Evolutionary conservation across 1,284 basidiomycete species (phyloP).

Genomic region (Irpex sp.): DNA sequence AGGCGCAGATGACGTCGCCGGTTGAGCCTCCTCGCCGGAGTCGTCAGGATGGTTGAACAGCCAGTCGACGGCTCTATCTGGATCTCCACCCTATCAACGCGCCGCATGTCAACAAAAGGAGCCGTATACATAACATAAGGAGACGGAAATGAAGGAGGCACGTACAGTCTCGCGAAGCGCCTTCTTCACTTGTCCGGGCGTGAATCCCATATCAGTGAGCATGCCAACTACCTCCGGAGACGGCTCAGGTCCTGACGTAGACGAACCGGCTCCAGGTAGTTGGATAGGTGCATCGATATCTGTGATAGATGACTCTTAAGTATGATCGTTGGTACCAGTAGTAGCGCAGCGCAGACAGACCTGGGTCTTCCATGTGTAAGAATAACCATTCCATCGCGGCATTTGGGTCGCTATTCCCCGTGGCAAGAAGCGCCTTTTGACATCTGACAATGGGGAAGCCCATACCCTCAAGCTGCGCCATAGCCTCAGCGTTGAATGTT

Average conservation of each 20-base stretch:
- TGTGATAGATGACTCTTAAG: constrained; percentile 21
- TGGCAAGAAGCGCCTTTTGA: constrained; percentile 88
- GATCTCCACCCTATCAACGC: constrained; percentile 55
- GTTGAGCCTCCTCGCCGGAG: constrained; percentile 57
- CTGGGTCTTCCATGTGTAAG: constrained; percentile 91
- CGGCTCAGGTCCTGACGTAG: constrained; percentile 45
- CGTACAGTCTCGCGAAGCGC: constrained; percentile 85
- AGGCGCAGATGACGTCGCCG: constrained; percentile 20
- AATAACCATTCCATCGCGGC: constrained; percentile 96
- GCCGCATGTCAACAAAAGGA: not conserved
- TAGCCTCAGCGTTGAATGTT: constrained; percentile 67
- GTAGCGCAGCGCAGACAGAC: constrained; percentile 35
- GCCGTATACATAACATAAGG: not conserved
- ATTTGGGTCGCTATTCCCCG: constrained; percentile 77
- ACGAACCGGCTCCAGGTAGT: constrained; percentile 17
- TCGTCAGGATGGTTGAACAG: constrained; percentile 95
- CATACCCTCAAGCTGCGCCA: constrained; percentile 81
- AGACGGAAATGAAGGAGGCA: constrained; percentile 11
- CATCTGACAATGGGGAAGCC: constrained; percentile 84
- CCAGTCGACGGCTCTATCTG: constrained; percentile 93
- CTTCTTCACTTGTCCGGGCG: constrained; percentile 79
- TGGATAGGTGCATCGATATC: constrained; percentile 88
- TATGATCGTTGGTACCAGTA: too few species aligned
- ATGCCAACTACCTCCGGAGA: constrained; percentile 65
- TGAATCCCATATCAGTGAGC: constrained; percentile 95